Percentiles rank a stretch among this genome's conserved stretches.
phyloP scores from a whole-genome alignment of 257 asterid species.

The Nicotiana knightiana region DNA sequence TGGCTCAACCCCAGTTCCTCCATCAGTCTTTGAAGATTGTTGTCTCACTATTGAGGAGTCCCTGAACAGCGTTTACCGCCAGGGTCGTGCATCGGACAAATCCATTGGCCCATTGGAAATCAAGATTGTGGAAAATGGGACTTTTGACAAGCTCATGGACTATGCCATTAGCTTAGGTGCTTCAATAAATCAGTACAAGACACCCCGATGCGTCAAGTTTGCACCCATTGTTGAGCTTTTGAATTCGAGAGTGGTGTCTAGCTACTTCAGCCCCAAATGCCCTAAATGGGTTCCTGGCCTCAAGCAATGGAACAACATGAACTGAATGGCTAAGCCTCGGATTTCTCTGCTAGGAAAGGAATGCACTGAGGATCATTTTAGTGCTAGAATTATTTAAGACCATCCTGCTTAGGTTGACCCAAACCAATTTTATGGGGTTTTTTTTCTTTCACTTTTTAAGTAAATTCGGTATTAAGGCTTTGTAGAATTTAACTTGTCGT shows the following conservation, averaged over 20 bases:
- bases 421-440: conserved; percentile 26
- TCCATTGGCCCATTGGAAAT: conserved; percentile 88
- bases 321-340: conserved; percentile 16
- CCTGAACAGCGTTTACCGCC: conserved; percentile 71
- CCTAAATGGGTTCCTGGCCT: conserved; percentile 75
- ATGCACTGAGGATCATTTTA: conserved; percentile 25
- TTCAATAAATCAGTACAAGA: conserved; percentile 82
- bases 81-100: conserved; percentile 57
- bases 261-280: conserved; percentile 76
- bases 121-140: conserved; percentile 66
- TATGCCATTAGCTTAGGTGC: conserved; percentile 84
- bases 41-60: conserved; percentile 82
- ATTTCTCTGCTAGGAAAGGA: background rate
- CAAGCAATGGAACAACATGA: conserved; percentile 56
- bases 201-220: conserved; percentile 81
- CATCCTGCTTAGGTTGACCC: conserved; percentile 38
- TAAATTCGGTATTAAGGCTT: conserved; percentile 6
- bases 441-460: background rate
- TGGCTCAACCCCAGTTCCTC: conserved; percentile 57
- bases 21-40: conserved; percentile 79
- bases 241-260: conserved; percentile 44
- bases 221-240: conserved; percentile 75
- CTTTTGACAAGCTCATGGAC: conserved; percentile 93
- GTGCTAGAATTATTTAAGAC: conserved; percentile 23
- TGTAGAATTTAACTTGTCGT: conserved; percentile 22